Evolutionary conservation across 768 basidiomycete genomes (phyloP).

Genomic region (Leccinellum albellum): DNA sequence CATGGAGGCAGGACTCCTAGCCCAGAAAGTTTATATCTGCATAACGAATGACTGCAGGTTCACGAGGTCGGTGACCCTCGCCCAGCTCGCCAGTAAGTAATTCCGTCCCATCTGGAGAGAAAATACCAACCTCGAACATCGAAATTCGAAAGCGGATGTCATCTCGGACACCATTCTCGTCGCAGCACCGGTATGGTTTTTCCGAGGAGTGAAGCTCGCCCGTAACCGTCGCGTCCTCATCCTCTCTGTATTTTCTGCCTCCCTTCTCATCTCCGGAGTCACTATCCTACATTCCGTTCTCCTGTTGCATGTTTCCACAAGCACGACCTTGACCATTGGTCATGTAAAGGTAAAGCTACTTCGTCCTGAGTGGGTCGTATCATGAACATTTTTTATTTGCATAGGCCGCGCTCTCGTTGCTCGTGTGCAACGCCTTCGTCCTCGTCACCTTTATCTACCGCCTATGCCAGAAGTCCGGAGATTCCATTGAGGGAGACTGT

Average conservation of each 20-base stretch:
- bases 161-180: slow-evolving; percentile 23
- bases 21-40: slow-evolving; percentile 20
- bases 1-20: slow-evolving; percentile 12
- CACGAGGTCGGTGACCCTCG: slow-evolving; percentile 7
- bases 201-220: slow-evolving; percentile 16
- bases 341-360: slow-evolving; percentile 20
- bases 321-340: slow-evolving; percentile 13
- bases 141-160: slow-evolving; percentile 16
- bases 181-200: slow-evolving; percentile 7
- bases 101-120: not conserved
- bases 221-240: slow-evolving; percentile 19
- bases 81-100: slow-evolving; percentile 25
- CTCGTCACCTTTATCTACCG: slow-evolving; percentile 18
- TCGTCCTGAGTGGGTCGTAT: not conserved
- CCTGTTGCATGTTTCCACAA: slow-evolving; percentile 9
- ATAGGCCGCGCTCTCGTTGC: slow-evolving; percentile 16
- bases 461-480: not conserved
- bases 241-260: slow-evolving; percentile 19
- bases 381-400: not conserved
- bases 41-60: not conserved
- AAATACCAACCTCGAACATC: not conserved
- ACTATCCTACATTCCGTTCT: slow-evolving; percentile 24
- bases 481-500: not conserved
- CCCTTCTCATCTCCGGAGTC: slow-evolving; percentile 17
- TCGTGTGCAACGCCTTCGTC: slow-evolving; percentile 22